Conservation (phyloP, 2,329 filamentous ascomycete genomes). For the Cryphonectria japonica region DNA sequence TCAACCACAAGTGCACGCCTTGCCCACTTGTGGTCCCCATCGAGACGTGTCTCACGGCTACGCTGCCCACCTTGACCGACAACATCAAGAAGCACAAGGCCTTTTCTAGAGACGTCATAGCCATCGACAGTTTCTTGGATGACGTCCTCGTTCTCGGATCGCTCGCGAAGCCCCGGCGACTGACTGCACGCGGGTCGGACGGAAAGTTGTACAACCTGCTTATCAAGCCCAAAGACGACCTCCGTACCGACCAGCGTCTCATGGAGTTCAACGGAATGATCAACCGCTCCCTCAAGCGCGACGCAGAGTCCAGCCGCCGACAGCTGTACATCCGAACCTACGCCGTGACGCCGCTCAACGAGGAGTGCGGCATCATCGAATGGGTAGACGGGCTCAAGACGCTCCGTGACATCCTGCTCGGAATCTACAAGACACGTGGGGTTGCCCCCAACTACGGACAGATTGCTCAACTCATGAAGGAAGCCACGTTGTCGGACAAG, state of each 20-base stretch:
- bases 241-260: constrained; percentile 94
- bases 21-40: constrained; percentile 88
- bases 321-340: constrained; percentile 97
- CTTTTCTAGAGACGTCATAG: constrained; percentile 84
- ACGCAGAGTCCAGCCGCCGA: constrained; percentile 86
- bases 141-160: constrained; percentile 90
- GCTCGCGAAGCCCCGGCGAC: constrained; percentile 86
- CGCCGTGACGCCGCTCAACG: constrained; percentile 92
- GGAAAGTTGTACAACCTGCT: constrained; percentile 86
- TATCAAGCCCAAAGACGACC: constrained; percentile 97
- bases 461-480: constrained; percentile 67
- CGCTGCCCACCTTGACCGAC: constrained; percentile 75
- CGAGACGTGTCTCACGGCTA: constrained; percentile 81
- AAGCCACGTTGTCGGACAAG: constrained; percentile 56
- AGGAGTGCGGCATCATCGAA: constrained; percentile 97
- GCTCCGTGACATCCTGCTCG: constrained; percentile 85
- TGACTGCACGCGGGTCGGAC: constrained; percentile 87
- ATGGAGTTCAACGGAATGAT: constrained; percentile 99
- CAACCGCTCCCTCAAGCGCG: constrained; percentile 89
- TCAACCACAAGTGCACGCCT: constrained; percentile 82
- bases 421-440: constrained; percentile 75
- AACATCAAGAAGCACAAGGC: constrained; percentile 78
- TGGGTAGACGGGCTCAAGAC: constrained; percentile 98
- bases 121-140: constrained; percentile 79
- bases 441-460: constrained; percentile 71